phyloP scores from a whole-genome alignment of 768 basidiomycete genomes.

The Pleurotus tuoliensis region DNA sequence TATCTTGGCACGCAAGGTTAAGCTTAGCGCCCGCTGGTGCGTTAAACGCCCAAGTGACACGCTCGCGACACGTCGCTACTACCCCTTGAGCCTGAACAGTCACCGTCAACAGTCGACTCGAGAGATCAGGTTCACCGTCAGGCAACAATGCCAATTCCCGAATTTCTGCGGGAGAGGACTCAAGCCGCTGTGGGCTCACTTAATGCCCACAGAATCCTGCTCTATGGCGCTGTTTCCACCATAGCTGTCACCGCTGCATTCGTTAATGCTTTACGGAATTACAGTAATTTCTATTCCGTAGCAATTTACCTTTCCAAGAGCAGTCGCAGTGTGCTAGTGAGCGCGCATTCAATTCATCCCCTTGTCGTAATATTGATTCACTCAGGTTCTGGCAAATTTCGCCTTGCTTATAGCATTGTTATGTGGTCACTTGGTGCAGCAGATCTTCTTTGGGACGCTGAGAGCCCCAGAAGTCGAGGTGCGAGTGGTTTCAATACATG shows the following conservation, averaged over 20 bases:
- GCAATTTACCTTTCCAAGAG: slow-evolving; percentile 91
- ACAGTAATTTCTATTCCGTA: slow-evolving; percentile 93
- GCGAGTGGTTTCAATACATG: slow-evolving; percentile 16
- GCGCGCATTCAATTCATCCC: slow-evolving; percentile 17
- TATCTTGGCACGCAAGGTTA: too few relatives aligned
- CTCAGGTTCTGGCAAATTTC: slow-evolving; percentile 88
- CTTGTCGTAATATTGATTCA: slow-evolving; percentile 1
- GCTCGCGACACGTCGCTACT: not conserved
- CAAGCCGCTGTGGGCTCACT: slow-evolving; percentile 47
- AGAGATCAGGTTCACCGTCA: slow-evolving; percentile 4
- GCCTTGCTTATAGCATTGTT: slow-evolving; percentile 73
- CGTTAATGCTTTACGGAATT: slow-evolving; percentile 71
- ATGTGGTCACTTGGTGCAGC: slow-evolving; percentile 74
- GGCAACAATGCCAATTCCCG: slow-evolving; percentile 44
- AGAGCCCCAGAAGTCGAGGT: slow-evolving; percentile 92
- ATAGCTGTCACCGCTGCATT: slow-evolving; percentile 70
- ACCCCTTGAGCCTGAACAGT: not conserved
- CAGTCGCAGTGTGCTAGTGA: slow-evolving; percentile 86
- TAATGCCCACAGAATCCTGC: slow-evolving; percentile 58
- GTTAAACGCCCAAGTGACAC: too few relatives aligned
- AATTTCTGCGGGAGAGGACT: slow-evolving; percentile 46
- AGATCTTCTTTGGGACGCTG: slow-evolving; percentile 87
- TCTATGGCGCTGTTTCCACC: slow-evolving; percentile 68
- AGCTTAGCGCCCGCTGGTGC: too few relatives aligned
- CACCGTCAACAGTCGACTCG: not conserved